A percentile compares a stretch with the other conserved stretches of the same genome.
These are phyloP conservation scores for Diaporthe ampelina DNA, from an alignment of 2,329 filamentous ascomycete genomes.

Conservation along the genomic window DNA sequence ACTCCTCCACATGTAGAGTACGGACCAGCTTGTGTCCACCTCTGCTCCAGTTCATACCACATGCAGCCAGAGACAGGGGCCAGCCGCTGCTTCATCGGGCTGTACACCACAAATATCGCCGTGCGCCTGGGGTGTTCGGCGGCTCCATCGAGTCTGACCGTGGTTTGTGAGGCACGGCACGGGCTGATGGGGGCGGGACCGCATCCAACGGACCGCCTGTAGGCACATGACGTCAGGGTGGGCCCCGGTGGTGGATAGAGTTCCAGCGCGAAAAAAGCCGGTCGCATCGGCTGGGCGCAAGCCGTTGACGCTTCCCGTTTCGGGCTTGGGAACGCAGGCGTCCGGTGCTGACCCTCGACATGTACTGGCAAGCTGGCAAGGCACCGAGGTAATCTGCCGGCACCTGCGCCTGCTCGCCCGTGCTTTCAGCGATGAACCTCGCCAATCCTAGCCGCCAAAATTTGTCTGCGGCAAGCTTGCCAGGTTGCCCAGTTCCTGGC, in stretches of 20 bases:
- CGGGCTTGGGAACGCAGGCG: slow-evolving; percentile 20
- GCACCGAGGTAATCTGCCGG: slow-evolving; percentile 24
- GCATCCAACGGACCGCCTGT: neutral
- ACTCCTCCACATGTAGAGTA: neutral
- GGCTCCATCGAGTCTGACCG: slow-evolving; percentile 9
- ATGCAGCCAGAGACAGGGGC: neutral
- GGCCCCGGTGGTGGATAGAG: slow-evolving; percentile 24
- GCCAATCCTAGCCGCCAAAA: slow-evolving; percentile 1
- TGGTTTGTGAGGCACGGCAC: slow-evolving; percentile 8
- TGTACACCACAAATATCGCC: neutral
- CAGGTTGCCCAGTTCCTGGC: slow-evolving; percentile 2
- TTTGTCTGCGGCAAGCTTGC: neutral
- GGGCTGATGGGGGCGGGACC: slow-evolving; percentile 11
- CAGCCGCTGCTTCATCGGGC: neutral
- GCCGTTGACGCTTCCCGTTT: slow-evolving; percentile 27
- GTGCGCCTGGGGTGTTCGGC: neutral
- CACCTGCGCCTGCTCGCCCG: slow-evolving; percentile 1
- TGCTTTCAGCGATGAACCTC: slow-evolving; percentile 33
- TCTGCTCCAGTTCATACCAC: neutral
- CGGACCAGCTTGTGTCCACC: neutral
- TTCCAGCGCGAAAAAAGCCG: slow-evolving; percentile 37
- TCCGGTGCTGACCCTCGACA: slow-evolving; percentile 1
- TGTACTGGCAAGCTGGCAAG: no score
- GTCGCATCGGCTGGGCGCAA: slow-evolving; percentile 22
- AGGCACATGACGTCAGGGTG: slow-evolving; percentile 38